phyloP scores from a whole-genome alignment of 2,329 filamentous ascomycete genomes.

The Colletotrichum siamense region DNA sequence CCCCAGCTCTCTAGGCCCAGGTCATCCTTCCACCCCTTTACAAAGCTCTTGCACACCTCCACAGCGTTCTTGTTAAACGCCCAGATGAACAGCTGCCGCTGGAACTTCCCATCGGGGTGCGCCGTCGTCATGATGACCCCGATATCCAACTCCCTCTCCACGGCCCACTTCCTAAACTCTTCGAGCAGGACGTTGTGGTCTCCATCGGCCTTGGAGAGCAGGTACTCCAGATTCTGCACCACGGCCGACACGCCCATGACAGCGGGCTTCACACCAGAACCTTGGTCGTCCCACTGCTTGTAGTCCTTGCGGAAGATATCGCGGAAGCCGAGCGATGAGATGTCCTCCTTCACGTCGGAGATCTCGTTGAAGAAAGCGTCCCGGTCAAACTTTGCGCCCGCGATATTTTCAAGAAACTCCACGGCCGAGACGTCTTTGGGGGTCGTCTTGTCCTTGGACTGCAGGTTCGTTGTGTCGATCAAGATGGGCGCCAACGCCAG shows the following conservation, averaged over 20 bases:
- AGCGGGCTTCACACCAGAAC: constrained; percentile 29
- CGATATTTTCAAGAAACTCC: constrained; percentile 57
- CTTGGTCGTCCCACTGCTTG: constrained; percentile 74
- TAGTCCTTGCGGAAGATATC: constrained; percentile 84
- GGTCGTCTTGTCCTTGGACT: constrained; percentile 68
- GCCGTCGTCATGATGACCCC: constrained; percentile 74
- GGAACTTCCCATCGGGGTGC: constrained; percentile 59
- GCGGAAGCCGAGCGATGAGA: constrained; percentile 63
- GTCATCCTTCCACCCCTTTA: constrained; percentile 43
- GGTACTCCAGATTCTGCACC: constrained; percentile 66
- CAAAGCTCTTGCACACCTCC: constrained; percentile 61
- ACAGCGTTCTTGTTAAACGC: constrained; percentile 56
- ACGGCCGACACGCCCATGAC: constrained; percentile 69
- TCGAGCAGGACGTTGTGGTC: constrained; percentile 47
- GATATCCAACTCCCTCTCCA: constrained; percentile 65
- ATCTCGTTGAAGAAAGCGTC: constrained; percentile 64
- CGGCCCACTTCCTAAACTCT: constrained; percentile 56
- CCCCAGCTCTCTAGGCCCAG: constrained; percentile 64
- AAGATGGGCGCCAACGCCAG: constrained; percentile 74
- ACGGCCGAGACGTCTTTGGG: constrained; percentile 64
- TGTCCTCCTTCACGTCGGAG: constrained; percentile 69
- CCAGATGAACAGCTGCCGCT: constrained; percentile 73
- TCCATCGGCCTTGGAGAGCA: constrained; percentile 58
- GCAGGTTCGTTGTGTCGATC: constrained; percentile 74
- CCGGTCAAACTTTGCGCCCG: constrained; percentile 52